A percentile compares a stretch with the other conserved stretches of the same genome.
These are phyloP conservation scores for Leccinellum luteum DNA, from an alignment of 768 basidiomycete species.

Conservation along the genomic window DNA sequence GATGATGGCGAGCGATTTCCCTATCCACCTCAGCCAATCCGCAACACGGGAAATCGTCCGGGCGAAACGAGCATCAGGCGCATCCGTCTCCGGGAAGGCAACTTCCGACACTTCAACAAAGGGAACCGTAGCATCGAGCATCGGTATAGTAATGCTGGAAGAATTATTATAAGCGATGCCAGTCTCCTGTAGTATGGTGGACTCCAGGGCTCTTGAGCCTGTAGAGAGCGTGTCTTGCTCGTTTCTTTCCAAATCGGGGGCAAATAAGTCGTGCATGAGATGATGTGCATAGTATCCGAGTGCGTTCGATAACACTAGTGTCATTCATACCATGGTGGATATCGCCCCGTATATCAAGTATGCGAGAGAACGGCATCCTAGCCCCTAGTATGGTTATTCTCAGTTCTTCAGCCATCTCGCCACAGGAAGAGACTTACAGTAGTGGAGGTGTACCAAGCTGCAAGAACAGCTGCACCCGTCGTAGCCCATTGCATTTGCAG, in stretches of 20 bases:
- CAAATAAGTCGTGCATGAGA: not conserved
- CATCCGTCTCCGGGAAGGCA: too few species aligned
- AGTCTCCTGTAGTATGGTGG: too few species aligned
- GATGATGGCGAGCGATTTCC: slow-evolving; percentile 26
- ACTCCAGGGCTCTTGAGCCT: not conserved
- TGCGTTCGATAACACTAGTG: slow-evolving; percentile 29
- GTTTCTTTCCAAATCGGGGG: not conserved
- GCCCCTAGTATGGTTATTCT: slow-evolving; percentile 11
- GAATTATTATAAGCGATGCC: too few species aligned
- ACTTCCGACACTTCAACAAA: too few species aligned
- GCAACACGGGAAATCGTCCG: slow-evolving; percentile 1
- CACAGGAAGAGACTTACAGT: slow-evolving; percentile 5
- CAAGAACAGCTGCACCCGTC: not conserved
- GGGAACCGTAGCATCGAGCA: not conserved
- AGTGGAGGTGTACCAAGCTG: slow-evolving; percentile 28
- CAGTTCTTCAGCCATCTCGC: not conserved
- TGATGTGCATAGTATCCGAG: slow-evolving; percentile 21
- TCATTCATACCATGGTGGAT: slow-evolving; percentile 30
- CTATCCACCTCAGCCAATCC: slow-evolving; percentile 23
- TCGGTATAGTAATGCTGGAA: not conserved
- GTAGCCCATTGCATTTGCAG: slow-evolving; percentile 36
- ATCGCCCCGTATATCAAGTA: slow-evolving; percentile 31
- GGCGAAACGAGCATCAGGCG: too few species aligned
- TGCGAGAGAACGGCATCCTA: slow-evolving; percentile 35
- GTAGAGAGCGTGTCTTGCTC: not conserved